A percentile compares a stretch with the other conserved stretches of the same genome.
phyloP scores from a whole-genome alignment of 2,329 filamentous ascomycete genomes.

The Amesomyces nigricolor region DNA sequence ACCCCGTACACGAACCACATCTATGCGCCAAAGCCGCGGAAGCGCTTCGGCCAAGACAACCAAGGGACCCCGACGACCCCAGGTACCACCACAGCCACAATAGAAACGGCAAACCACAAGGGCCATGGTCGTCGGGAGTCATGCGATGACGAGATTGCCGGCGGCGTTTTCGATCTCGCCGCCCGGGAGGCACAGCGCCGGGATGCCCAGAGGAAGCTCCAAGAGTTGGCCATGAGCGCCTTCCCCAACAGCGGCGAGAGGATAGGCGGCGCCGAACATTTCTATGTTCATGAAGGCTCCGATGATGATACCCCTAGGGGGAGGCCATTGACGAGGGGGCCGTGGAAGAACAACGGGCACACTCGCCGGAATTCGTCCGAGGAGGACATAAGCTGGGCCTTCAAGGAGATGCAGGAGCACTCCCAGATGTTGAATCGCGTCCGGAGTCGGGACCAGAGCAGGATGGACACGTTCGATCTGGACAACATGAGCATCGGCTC shows the following conservation, averaged over 20 bases:
- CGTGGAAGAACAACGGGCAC: slow-evolving; percentile 25
- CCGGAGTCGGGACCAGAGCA: slow-evolving; percentile 34
- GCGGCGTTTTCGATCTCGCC: slow-evolving; percentile 73
- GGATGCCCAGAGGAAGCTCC: slow-evolving; percentile 72
- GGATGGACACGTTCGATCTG: slow-evolving; percentile 32
- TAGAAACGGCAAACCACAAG: slow-evolving; percentile 26
- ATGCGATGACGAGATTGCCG: slow-evolving; percentile 69
- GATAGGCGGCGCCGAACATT: slow-evolving; percentile 67
- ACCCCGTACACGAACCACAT: slow-evolving; percentile 59
- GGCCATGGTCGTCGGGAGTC: slow-evolving; percentile 56
- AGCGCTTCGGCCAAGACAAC: slow-evolving; percentile 32
- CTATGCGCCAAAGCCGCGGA: slow-evolving; percentile 45
- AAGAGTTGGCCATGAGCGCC: slow-evolving; percentile 68
- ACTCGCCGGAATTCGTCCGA: slow-evolving; percentile 56
- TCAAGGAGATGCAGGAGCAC: slow-evolving; percentile 75
- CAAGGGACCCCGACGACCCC: background rate
- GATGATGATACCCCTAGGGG: slow-evolving; percentile 48
- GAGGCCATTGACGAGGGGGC: slow-evolving; percentile 28
- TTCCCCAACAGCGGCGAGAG: slow-evolving; percentile 68
- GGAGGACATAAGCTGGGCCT: slow-evolving; percentile 62
- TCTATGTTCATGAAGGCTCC: slow-evolving; percentile 60
- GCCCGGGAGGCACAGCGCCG: slow-evolving; percentile 73
- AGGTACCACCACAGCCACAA: slow-evolving; percentile 1
- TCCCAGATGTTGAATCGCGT: slow-evolving; percentile 41
- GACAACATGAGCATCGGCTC: slow-evolving; percentile 34